phyloP scores from a whole-genome alignment of 108 stramenopile genomes.

The Nitzschia palea region DNA sequence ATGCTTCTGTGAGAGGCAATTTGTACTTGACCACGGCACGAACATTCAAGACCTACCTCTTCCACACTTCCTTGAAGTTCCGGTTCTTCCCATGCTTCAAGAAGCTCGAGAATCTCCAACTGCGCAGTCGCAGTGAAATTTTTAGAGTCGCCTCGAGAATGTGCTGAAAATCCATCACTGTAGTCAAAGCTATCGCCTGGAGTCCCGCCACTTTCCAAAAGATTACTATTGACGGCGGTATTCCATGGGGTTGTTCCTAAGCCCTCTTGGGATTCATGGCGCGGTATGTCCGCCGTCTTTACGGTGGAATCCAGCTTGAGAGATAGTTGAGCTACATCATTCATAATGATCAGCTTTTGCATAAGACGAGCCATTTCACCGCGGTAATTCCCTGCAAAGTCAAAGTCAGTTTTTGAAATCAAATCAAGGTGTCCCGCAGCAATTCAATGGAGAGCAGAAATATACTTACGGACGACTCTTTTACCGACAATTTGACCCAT shows the following conservation, averaged over 20 bases:
- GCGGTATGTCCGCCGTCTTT: not conserved
- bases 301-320: not conserved
- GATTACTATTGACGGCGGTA: no score
- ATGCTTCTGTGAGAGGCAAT: no score
- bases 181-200: not conserved
- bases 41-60: constrained; percentile 18
- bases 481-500: constrained; percentile 31
- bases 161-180: not conserved
- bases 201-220: no score
- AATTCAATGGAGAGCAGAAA: not conserved
- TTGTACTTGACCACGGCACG: no score
- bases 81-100: constrained; percentile 38
- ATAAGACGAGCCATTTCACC: constrained; percentile 16
- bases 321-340: constrained; percentile 18
- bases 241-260: no score
- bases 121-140: constrained; percentile 2
- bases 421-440: not conserved
- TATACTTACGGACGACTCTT: constrained; percentile 30
- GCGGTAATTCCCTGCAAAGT: constrained; percentile 11
- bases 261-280: not conserved
- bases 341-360: constrained; percentile 15
- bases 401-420: not conserved
- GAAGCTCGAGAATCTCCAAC: constrained; percentile 8
- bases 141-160: not conserved
- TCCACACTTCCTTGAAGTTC: constrained; percentile 14